These are phyloP conservation scores for Albizia julibrissin DNA, from an alignment of 306 rosid genomes.

Conservation along the genomic window DNA sequence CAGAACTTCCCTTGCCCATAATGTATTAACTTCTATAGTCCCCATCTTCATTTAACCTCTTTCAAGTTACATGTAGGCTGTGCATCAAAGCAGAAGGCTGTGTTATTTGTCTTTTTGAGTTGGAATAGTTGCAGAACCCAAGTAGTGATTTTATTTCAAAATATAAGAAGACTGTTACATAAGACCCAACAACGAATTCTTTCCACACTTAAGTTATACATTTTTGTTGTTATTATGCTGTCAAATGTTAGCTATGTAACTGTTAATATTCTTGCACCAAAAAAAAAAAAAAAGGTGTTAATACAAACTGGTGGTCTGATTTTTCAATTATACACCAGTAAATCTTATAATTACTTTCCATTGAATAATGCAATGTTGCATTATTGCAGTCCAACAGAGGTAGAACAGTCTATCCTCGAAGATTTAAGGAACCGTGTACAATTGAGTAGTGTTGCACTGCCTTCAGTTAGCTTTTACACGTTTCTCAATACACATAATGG, in stretches of 20 bases:
- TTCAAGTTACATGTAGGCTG: constrained; percentile 6
- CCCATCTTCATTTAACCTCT: constrained; percentile 3
- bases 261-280: not conserved
- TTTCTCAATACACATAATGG: constrained; percentile 83
- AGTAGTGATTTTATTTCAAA: constrained; percentile 11
- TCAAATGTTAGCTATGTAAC: not conserved
- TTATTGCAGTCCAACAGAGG: constrained; percentile 76
- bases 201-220: constrained; percentile 2
- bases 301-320: constrained; percentile 20
- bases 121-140: not conserved
- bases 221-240: constrained; percentile 24
- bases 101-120: not conserved
- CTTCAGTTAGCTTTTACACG: constrained; percentile 94
- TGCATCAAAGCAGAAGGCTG: constrained; percentile 19
- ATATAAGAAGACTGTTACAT: not conserved
- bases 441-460: constrained; percentile 83
- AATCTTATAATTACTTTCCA: not conserved
- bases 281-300: not conserved
- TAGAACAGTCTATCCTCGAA: constrained; percentile 91
- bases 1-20: constrained; percentile 81
- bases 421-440: constrained; percentile 97
- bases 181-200: not conserved
- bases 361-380: constrained; percentile 33
- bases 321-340: constrained; percentile 5
- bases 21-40: constrained; percentile 59